A percentile compares a stretch with the other conserved stretches of the same genome.
Evolutionary conservation across 208 protist species (phyloP).

Genomic region (Borovskyia barvae): DNA sequence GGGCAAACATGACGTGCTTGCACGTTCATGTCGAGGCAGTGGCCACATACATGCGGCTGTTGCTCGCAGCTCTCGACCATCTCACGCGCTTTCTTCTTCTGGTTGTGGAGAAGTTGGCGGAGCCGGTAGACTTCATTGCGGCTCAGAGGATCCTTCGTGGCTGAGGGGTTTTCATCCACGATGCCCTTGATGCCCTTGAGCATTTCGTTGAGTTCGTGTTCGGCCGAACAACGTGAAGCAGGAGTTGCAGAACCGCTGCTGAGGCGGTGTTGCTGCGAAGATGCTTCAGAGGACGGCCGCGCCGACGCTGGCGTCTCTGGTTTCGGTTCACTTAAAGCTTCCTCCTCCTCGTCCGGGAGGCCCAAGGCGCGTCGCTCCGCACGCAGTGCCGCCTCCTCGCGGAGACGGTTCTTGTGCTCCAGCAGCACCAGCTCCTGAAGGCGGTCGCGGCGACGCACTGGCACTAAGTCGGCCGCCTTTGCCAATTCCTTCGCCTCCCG

Average conservation of each 20-base stretch:
- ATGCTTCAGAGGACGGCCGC: conserved; percentile 16
- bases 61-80: conserved; percentile 51
- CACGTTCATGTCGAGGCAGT: conserved; percentile 73
- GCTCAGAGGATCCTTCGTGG: conserved; percentile 27
- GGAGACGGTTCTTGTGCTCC: conserved; percentile 73
- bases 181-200: conserved; percentile 61
- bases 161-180: conserved; percentile 32
- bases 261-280: conserved; percentile 26
- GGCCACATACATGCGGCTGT: conserved; percentile 60
- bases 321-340: conserved; percentile 5
- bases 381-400: conserved; percentile 54
- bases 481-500: conserved; percentile 64
- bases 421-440: conserved; percentile 86
- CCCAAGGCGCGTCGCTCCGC: conserved; percentile 53
- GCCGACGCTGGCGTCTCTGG: conserved; percentile 18
- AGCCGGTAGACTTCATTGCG: conserved; percentile 52
- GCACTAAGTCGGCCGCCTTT: conserved; percentile 52
- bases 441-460: conserved; percentile 83
- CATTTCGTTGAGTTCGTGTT: conserved; percentile 52
- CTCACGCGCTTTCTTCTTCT: conserved; percentile 64
- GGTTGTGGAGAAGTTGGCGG: conserved; percentile 58
- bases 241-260: conserved; percentile 36
- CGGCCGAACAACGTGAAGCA: conserved; percentile 49
- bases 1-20: conserved; percentile 60
- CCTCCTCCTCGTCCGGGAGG: conserved; percentile 38